A percentile compares a stretch with the other conserved stretches of the same genome.
Conservation (phyloP, 1,284 basidiomycete species). For the Heterobasidion irregulare region DNA sequence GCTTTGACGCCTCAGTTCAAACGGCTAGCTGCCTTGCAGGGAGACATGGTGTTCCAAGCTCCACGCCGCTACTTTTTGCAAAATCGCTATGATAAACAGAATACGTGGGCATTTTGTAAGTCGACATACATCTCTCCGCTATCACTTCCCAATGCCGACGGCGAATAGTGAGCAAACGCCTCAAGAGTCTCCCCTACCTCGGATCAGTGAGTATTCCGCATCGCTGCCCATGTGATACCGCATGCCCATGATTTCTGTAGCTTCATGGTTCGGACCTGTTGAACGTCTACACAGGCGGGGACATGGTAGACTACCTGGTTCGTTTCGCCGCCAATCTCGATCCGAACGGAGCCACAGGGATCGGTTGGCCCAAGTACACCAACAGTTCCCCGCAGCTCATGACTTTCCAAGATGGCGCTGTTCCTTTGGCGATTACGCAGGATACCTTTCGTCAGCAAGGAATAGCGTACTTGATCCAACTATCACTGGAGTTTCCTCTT, state of each 20-base stretch:
- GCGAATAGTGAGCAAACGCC: constrained; percentile 10
- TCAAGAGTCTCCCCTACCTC: constrained; percentile 7
- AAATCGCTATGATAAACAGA: not conserved
- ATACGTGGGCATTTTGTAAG: not conserved
- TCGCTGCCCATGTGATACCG: not conserved
- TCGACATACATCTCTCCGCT: not conserved
- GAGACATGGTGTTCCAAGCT: constrained; percentile 46
- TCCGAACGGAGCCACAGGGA: constrained; percentile 31
- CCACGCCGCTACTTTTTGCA: constrained; percentile 41
- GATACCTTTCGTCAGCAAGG: not conserved
- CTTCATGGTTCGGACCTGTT: constrained; percentile 32
- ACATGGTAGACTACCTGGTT: constrained; percentile 10
- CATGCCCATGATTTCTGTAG: constrained; percentile 7
- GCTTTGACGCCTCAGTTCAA: constrained; percentile 43
- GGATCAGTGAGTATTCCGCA: constrained; percentile 6
- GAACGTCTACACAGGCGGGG: constrained; percentile 14
- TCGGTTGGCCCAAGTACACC: constrained; percentile 42
- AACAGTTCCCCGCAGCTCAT: constrained; percentile 28
- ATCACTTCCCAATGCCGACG: not conserved
- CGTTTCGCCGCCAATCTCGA: constrained; percentile 32
- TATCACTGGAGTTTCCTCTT: not conserved
- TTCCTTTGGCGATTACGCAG: not conserved
- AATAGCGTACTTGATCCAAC: not conserved
- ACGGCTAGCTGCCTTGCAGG: constrained; percentile 40
- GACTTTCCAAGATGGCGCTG: constrained; percentile 29